Evolutionary conservation across 148 eudicot genomes (phyloP), one percentile per base, ranked within the genome.

Genomic region (Rhododendron simsii): DNA sequence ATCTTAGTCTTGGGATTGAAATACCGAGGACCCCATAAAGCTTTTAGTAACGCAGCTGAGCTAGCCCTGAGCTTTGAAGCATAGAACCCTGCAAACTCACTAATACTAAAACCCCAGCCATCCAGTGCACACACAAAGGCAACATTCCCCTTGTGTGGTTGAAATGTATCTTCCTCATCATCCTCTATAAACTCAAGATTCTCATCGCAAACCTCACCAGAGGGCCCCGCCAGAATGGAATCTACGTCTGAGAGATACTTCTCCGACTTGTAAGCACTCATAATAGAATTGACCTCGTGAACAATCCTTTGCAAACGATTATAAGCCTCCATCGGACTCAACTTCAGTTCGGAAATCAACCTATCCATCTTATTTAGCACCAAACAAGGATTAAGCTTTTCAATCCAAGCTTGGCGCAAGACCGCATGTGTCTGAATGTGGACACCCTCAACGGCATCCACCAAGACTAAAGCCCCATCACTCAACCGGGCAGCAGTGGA

Each of bases 401-500:
- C 99, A 26, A 96, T 92, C 99, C 99, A 96, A 21, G 98, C 99
- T 85, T 96, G 99, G 48, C 99, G 88, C 83, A 96, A 85, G 55
- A 95, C 99, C 11, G 99, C 99, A 81, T 96, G 98, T 4, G 99
- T 96, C 86, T 96, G 99, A 87, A 96, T 96, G 84, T 96, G 99
- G 75, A 95, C 98, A n/a, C 99, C 99, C 86, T 96, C 99, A 61
- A 96, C 98, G 0, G 95, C 98, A 90, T 95, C 99, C 8, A 96
- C 99, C 71, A 96, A 86, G 21, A 96, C 94, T 50, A 96, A 88
- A 5, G 95, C 99, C 81, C 99, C 99, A 37, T 96, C 99, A 77
- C 99, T 96, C 83, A 96, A 87, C 75, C 99, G 82, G 0, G 99
- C 98, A 39, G 99, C 99, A 20, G 98, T 96, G 0, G 99, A 96